Base-by-base conservation (phyloP, 1,284 basidiomycete genomes). In the Laetiporus sulphureus region DNA sequence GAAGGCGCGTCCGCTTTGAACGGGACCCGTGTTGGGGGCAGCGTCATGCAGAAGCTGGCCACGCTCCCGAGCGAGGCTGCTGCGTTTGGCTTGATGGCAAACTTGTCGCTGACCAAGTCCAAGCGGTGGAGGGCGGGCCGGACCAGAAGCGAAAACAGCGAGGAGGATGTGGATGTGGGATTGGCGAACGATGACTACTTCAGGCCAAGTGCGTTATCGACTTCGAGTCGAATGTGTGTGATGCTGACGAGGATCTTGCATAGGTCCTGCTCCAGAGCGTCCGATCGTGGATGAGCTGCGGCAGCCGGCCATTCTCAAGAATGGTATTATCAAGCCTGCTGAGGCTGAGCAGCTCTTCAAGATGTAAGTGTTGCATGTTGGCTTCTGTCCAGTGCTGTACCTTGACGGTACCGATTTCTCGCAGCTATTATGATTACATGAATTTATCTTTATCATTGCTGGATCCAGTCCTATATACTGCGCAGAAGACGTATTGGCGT, bases 341-440 rank as follows among this genome's bases (percentile, higher is more conserved):
- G 87, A 91, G 51, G 88, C 79, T 1, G 83, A 91, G 49, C 73
- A 75, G 40, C 65, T 92, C 12, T 92, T 92, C 63, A 69, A 75
- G 51, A 86, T 90, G 83, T 91, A 55, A 44, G 79, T 62, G 16
- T 11, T 20, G 23, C 34, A 22, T 18, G 35, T 40, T 37, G 31
- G 20, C 30, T 41, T n/a, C n/a, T n/a, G n/a, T n/a, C n/a, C n/a
- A n/a, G n/a, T n/a, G n/a, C 19, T 33, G 18, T 13, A 13, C 32
- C 7, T 19, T 11, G 5, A 32, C 48, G 36, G 25, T 33, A 22
- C 21, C 45, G 32, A 38, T 18, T 37, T 35, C 45, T 40, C 32
- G 41, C 50, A 88, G 84, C 49, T 90, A 79, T 56, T 87, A 83
- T 52, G 75, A 81, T 25, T 73, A 74, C 51, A 85, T 90, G 75